phyloP scores from a whole-genome alignment of 805 yeast genomes.

The Metschnikowia chrysomelidarum region DNA sequence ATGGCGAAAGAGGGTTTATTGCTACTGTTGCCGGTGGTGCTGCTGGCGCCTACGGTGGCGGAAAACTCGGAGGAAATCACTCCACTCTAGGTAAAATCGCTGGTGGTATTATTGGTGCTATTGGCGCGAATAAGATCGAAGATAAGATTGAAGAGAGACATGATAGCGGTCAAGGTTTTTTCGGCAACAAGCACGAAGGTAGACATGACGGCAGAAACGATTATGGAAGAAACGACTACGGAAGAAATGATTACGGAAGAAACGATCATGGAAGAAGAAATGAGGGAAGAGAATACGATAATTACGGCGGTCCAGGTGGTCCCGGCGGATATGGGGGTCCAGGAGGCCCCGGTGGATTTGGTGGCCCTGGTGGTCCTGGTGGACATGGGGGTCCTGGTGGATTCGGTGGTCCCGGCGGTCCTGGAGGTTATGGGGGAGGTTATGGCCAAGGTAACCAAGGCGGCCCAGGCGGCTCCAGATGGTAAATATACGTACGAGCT shows the following conservation, averaged over 20 bases:
- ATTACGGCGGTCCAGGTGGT: conserved; percentile 7
- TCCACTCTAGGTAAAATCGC: conserved; percentile 44
- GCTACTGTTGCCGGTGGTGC: conserved; percentile 30
- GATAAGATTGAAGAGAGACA: conserved; percentile 32
- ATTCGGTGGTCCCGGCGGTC: conserved; percentile 15
- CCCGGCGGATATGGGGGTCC: conserved; percentile 8
- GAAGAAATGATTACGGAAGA: conserved; percentile 5
- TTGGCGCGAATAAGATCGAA: conserved; percentile 50
- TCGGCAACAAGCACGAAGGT: conserved; percentile 2
- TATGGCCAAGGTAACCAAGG: conserved; percentile 7
- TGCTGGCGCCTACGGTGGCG: conserved; percentile 39
- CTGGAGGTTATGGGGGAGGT: conserved; percentile 15
- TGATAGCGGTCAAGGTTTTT: conserved; percentile 8
- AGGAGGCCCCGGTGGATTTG: conserved; percentile 11
- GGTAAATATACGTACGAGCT: conserved; percentile 4
- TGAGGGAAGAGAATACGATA: background rate
- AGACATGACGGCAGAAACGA: background rate
- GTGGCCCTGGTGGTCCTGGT: conserved; percentile 13
- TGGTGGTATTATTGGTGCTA: conserved; percentile 57
- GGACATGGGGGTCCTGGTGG: conserved; percentile 12
- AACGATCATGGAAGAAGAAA: conserved; percentile 1
- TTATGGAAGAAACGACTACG: conserved; percentile 8
- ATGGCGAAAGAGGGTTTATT: conserved; percentile 29
- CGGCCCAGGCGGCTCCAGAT: too few species aligned
- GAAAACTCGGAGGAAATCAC: conserved; percentile 31